Evolutionary conservation across 2,329 filamentous ascomycete species (phyloP).

Genomic region (Aspergillus japonicus): DNA sequence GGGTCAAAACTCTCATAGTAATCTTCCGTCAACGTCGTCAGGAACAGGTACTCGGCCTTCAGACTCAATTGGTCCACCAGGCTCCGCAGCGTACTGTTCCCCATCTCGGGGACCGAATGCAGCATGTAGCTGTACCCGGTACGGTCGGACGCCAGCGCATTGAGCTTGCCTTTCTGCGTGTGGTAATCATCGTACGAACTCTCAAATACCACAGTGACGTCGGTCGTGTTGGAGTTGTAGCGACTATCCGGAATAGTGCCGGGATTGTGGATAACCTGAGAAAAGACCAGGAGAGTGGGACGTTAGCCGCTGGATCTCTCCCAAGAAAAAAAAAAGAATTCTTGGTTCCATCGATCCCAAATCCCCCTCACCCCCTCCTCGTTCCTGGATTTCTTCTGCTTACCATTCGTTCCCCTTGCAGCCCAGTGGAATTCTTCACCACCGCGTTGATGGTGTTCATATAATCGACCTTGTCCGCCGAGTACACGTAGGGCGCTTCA

Average conservation of each 20-base stretch:
- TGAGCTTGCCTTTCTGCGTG: not conserved
- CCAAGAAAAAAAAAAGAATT: too few species aligned
- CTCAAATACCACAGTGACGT: constrained; percentile 17
- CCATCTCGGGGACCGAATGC: constrained; percentile 12
- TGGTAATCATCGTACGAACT: constrained; percentile 14
- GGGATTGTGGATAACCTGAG: constrained; percentile 19
- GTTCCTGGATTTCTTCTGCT: not conserved
- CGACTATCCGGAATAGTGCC: constrained; percentile 15
- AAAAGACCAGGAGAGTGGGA: not conserved
- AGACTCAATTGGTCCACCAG: constrained; percentile 13
- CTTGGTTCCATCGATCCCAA: too few species aligned
- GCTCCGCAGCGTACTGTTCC: constrained; percentile 1
- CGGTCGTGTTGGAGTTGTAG: constrained; percentile 7
- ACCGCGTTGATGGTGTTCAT: constrained; percentile 18
- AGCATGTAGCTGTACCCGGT: constrained; percentile 12
- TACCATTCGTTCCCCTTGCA: constrained; percentile 10
- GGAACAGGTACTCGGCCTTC: constrained; percentile 13
- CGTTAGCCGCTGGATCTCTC: not conserved
- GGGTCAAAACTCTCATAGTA: constrained; percentile 17
- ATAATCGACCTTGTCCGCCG: constrained; percentile 20
- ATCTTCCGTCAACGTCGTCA: constrained; percentile 5
- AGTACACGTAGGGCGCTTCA: constrained; percentile 30
- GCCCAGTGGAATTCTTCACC: constrained; percentile 17
- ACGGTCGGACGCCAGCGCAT: not conserved
- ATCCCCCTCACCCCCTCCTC: too few species aligned